phyloP scores from a whole-genome alignment of 129 eudicot genomes.

The Flaveria brownii region DNA sequence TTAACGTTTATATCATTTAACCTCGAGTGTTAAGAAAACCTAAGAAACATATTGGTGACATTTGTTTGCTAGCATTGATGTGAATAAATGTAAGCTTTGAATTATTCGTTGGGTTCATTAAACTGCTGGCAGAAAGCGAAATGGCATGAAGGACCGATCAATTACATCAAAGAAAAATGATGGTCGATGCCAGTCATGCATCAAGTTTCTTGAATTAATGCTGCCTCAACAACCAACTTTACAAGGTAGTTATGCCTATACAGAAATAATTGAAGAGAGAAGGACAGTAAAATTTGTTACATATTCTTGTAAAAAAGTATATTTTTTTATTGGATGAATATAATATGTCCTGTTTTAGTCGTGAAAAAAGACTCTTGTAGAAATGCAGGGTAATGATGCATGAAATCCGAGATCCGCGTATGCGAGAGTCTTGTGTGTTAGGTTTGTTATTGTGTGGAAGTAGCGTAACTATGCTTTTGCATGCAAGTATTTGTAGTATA shows the following conservation, averaged over 20 bases:
- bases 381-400: no score
- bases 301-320: no score
- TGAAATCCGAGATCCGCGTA: no score
- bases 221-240: constrained; percentile 52
- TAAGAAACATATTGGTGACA: constrained; percentile 32
- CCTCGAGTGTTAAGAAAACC: constrained; percentile 21
- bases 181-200: constrained; percentile 41
- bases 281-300: constrained; percentile 13
- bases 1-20: constrained; percentile 12
- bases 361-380: no score
- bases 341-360: no score
- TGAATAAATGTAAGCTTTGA: constrained; percentile 41
- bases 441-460: not conserved
- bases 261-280: constrained; percentile 46
- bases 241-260: constrained; percentile 41
- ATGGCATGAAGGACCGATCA: constrained; percentile 45
- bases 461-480: constrained; percentile 22
- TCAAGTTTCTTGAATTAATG: constrained; percentile 40
- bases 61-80: constrained; percentile 37
- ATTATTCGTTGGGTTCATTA: constrained; percentile 43
- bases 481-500: constrained; percentile 25
- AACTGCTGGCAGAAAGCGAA: constrained; percentile 57
- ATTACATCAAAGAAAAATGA: constrained; percentile 52
- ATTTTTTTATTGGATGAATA: no score
- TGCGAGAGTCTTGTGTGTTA: no score